Evolutionary conservation across 352 stramenopile species (phyloP), one percentile per base, ranked within the genome.

Genomic region (Phytophthora pisi): DNA sequence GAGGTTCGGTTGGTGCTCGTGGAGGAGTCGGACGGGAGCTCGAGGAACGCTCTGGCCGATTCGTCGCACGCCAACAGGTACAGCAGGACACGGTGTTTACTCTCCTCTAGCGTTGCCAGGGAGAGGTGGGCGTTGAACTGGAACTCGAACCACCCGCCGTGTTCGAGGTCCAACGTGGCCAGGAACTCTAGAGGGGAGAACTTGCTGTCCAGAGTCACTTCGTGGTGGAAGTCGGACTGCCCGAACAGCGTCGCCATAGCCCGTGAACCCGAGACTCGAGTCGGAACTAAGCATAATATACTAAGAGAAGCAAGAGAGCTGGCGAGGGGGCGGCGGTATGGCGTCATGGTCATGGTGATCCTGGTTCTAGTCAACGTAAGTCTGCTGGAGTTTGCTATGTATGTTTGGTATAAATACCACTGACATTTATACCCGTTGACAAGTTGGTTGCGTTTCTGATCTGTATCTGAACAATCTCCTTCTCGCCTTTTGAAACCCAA

Each of bases 21-120:
- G 43, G 3, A 43, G 13, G 47, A 47, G 9, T 38, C 15, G 1
- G 45, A 50, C 5, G 64, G 58, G 18, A 73, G 56, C 43, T 56
- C 57, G 28, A 72, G 57, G 26, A 79, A 70, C 31, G 24, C 31
- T 4, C 23, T 46, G 0, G 70, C 69, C 8, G 47, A 24, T 20
- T 72, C 52, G 24, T 87, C 79, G 20, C 82, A 90, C 2, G 81
- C 79, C 8, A 87, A 43, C 30, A 90, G 52, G 42, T 88, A 66
- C 2, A 88, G 66, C 82, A 89, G 74, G 5, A 70, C 78, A 4
- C 82, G 79, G 4, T 70, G 71, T n/a, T 56, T 30, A 49, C 66
- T 62, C 2, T 71, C 70, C 2, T 70, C 18, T 0, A 70, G 64
- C 3, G 78, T 59, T 13, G 74, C 57, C 28, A 88, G 34, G 1